Base-by-base conservation (phyloP, 179 eudicot genomes). In the Spergularia azorica region DNA sequence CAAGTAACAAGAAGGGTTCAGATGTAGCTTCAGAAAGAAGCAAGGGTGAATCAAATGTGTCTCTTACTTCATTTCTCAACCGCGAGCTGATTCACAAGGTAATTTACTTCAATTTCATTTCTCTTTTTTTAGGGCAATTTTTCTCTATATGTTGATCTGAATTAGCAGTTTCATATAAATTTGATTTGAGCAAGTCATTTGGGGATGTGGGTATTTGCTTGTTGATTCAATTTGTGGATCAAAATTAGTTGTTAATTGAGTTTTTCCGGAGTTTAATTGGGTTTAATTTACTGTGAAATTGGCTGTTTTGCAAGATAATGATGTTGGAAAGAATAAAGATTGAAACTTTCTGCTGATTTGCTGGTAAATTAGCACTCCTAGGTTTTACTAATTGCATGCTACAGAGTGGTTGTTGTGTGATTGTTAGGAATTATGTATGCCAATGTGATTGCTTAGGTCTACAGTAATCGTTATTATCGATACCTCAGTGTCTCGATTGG, bases 11-110 rank as follows among this genome's bases (percentile, higher is more conserved):
- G 12, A 46, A 70, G 55, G 70, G 70, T 67, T 76, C 80, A 16
- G 39, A 54, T 56, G 54, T 0, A 8, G 36, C 50, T 41, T 81
- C 78, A 43, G 16, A 68, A 15, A 69, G 61, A 0, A 32, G 9
- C 41, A 68, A 69, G 0, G 8, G 41, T 13, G 59, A 18, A 9
- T 77, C 84, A 0, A 64, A 12, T 68, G 62, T 84, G 36, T 86
- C 94, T 39, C 88, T 90, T 36, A 84, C 89, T 4, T 84, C 83
- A n/a, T 88, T 87, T 76, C 90, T 90, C 20, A 76, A 84, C 73
- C 83, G 84, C 61, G 88, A 84, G 69, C 76, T 87, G 64, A 68
- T 71, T 80, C 18, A 78, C 14, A 78, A 82, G 81, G 84, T 82
- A 63, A 2, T 38, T 46, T 11, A 21, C 48, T 12, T 15, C 36